These are phyloP conservation scores for Yarrowia galli DNA, from an alignment of 1,139 yeast species.

Conservation along the genomic window DNA sequence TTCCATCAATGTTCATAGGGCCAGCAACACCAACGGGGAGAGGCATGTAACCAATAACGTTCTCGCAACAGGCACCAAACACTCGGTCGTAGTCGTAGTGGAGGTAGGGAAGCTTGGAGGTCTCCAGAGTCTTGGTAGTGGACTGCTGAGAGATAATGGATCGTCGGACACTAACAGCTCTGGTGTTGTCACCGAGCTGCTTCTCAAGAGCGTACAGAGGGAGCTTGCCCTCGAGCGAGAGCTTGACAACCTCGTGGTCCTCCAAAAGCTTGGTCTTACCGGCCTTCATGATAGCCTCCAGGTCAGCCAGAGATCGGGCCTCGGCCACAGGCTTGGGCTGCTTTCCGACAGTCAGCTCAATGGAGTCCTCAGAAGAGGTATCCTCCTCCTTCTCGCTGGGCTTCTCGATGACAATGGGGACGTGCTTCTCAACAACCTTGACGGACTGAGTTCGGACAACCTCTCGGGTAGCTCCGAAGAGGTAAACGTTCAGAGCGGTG, in stretches of 20 bases:
- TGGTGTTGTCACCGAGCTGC: slow-evolving; percentile 80
- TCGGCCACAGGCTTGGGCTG: slow-evolving; percentile 32
- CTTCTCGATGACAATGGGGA: slow-evolving; percentile 49
- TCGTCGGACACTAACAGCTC: slow-evolving; percentile 95
- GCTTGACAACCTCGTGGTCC: slow-evolving; percentile 74
- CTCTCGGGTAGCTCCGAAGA: slow-evolving; percentile 58
- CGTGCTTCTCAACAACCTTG: slow-evolving; percentile 50
- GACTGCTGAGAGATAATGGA: slow-evolving; percentile 85
- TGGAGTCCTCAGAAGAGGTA: slow-evolving; percentile 43
- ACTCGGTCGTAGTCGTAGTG: slow-evolving; percentile 94
- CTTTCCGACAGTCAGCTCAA: slow-evolving; percentile 42
- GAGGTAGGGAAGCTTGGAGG: slow-evolving; percentile 75
- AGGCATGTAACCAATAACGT: slow-evolving; percentile 95
- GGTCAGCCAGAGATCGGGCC: slow-evolving; percentile 62
- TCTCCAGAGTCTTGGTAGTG: slow-evolving; percentile 78
- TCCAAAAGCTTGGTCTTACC: slow-evolving; percentile 73
- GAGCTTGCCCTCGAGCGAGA: slow-evolving; percentile 77
- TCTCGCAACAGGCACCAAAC: slow-evolving; percentile 98
- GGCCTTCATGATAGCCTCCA: slow-evolving; percentile 66
- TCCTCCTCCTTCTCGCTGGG: slow-evolving; percentile 42
- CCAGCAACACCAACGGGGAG: slow-evolving; percentile 98
- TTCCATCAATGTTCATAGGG: slow-evolving; percentile 88
- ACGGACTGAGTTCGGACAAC: slow-evolving; percentile 43
- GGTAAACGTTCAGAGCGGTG: slow-evolving; percentile 79
- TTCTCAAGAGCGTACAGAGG: slow-evolving; percentile 95